Percentiles rank a stretch among this genome's conserved stretches.
These are phyloP conservation scores for Rhododendron molle DNA, from an alignment of 148 eudicot species.

Conservation along the genomic window DNA sequence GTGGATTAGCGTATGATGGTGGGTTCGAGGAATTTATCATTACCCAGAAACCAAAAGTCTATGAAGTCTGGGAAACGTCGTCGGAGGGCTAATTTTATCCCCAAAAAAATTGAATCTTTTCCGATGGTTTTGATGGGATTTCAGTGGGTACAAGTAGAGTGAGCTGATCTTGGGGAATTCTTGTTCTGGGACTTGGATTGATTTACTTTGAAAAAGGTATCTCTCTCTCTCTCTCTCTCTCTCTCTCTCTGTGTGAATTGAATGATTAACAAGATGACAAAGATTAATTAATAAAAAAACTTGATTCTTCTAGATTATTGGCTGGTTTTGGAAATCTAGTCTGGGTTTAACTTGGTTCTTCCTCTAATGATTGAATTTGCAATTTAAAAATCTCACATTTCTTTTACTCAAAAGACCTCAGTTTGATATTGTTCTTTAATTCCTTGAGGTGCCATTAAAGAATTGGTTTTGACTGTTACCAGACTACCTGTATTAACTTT, in stretches of 20 bases:
- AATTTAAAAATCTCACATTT: constrained; percentile 25
- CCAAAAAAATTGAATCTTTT: constrained; percentile 17
- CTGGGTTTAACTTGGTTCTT: constrained; percentile 43
- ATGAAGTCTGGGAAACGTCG: constrained; percentile 3
- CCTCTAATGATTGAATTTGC: constrained; percentile 39
- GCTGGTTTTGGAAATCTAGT: constrained; percentile 39
- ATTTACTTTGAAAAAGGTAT: constrained; percentile 20
- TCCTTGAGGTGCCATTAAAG: constrained; percentile 40
- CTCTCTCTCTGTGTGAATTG: constrained; percentile 9
- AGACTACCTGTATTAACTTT: constrained; percentile 18
- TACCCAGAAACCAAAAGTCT: constrained; percentile 7
- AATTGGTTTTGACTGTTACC: constrained; percentile 46
- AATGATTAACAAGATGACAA: constrained; percentile 3
- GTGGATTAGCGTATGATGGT: constrained; percentile 35
- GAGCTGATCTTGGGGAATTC: constrained; percentile 19
- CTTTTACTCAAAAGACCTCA: constrained; percentile 30
- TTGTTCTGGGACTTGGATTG: constrained; percentile 18
- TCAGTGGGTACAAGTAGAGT: background rate
- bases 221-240: constrained; percentile 21
- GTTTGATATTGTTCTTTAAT: constrained; percentile 30
- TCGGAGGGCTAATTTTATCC: constrained; percentile 21
- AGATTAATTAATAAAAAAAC: background rate
- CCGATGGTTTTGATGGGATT: constrained; percentile 26
- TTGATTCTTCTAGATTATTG: constrained; percentile 23
- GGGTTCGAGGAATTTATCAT: constrained; percentile 28